A percentile compares a stretch with the other conserved stretches of the same genome.
These are phyloP conservation scores for Ganoderma resinaceum DNA, from an alignment of 1,284 basidiomycete genomes.

Conservation along the genomic window DNA sequence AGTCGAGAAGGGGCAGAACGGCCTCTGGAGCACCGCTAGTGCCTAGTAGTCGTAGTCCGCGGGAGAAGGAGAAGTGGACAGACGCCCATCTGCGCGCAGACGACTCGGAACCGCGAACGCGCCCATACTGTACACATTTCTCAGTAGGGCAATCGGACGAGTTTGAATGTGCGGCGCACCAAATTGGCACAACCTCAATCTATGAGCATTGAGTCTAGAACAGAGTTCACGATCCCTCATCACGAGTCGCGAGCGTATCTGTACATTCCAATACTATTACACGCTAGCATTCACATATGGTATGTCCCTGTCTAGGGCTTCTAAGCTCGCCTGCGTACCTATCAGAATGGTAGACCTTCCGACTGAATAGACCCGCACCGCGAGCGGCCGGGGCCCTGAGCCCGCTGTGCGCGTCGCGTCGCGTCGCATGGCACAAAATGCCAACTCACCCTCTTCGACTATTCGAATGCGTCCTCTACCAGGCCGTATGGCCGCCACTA, in stretches of 20 bases:
- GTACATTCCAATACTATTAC: not conserved
- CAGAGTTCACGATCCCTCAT: not conserved
- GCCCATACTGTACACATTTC: too few species aligned
- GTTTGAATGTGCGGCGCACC: too few species aligned
- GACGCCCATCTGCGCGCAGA: not conserved
- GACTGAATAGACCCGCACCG: not conserved
- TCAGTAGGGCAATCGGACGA: too few species aligned
- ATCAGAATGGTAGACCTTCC: not conserved
- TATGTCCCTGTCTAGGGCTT: not conserved
- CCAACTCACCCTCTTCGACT: not conserved
- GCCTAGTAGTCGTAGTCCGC: too few species aligned
- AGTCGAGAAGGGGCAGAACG: slow-evolving; percentile 7
- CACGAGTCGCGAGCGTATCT: not conserved
- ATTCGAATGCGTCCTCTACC: not conserved
- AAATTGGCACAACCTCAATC: not conserved
- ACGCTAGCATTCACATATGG: too few species aligned
- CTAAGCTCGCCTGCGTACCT: not conserved
- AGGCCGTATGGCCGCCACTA: not conserved
- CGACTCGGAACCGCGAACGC: too few species aligned
- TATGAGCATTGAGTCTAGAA: not conserved
- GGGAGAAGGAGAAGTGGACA: not conserved
- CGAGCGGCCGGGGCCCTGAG: too few species aligned
- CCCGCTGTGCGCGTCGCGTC: too few species aligned
- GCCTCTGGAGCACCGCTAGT: too few species aligned
- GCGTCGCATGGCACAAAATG: too few species aligned